Base-by-base conservation (phyloP, 2,329 filamentous ascomycete species). In the Periconia digitata region DNA sequence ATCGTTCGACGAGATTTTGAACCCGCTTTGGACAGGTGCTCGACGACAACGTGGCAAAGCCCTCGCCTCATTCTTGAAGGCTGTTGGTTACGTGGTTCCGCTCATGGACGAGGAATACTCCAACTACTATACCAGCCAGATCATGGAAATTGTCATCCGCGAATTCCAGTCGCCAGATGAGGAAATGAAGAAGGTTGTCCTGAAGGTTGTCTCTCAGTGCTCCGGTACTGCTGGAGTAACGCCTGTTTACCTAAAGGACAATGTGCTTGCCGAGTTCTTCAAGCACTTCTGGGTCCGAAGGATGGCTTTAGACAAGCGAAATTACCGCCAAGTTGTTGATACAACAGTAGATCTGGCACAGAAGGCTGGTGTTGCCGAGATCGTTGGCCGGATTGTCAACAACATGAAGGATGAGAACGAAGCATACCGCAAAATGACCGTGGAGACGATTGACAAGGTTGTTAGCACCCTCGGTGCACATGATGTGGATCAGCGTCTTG, bases 91-190 rank as follows among this genome's bases (percentile, higher is more conserved):
- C 71, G 96, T 99, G 66, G 97, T 99, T 54, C 94, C 94, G 4
- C 82, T 99, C 44, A 99, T 99, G 94, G 94, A 99, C 75, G 94
- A 99, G 73, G 94, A 99, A 68, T 97, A 96, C 71, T 92, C 94
- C 73, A 97, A 96, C 70, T 99, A 99, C 76, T 99, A 99, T 67
- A 97, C 94, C 8, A 90, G 86, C 59, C 92, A 99, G 72, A 96
- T 99, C 64, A 97, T 99, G 92, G 94, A 97, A 72, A 97, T 97
- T 63, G 77, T 99, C 13, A 83, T 97, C 23, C 85, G 94, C 63
- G 94, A 99, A 69, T 99, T 99, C 66, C 89, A 91, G 6, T 96
- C 92, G 0, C 94, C 94, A 0, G 94, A 99, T 58, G 94, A 99
- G 72, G 94, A 99, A 73, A 99, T 99, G 94, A 99, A 97, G 76